phyloP scores from a whole-genome alignment of 345 rosid genomes.

The Linum usitatissimum region DNA sequence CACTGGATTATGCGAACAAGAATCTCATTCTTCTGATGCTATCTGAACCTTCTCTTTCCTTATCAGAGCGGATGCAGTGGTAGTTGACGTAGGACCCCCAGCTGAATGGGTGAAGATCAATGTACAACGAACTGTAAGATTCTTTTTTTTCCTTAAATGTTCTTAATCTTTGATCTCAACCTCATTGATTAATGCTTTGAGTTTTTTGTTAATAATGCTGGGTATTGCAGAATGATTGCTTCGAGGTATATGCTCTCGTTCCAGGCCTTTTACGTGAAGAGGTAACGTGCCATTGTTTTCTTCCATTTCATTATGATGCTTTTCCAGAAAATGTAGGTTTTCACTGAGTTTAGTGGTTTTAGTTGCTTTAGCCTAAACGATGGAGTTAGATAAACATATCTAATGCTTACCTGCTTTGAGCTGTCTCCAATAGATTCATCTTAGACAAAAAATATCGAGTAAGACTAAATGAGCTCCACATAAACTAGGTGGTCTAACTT shows the following conservation, averaged over 20 bases:
- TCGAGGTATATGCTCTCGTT: conserved; percentile 61
- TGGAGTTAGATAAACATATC: not conserved
- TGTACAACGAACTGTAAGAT: conserved; percentile 55
- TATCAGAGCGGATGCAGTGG: conserved; percentile 37
- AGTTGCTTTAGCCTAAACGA: not conserved
- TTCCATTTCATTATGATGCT: no score
- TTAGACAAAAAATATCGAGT: no score
- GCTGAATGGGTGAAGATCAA: conserved; percentile 77
- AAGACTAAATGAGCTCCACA: no score
- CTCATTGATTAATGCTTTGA: not conserved
- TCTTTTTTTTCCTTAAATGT: not conserved
- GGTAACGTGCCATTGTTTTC: conserved; percentile 17
- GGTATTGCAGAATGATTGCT: conserved; percentile 43
- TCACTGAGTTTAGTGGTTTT: not conserved
- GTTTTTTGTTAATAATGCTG: not conserved
- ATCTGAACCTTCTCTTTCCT: not conserved
- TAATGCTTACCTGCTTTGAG: not conserved
- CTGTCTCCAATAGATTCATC: no score
- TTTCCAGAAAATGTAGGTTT: not conserved
- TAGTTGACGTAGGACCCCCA: conserved; percentile 49
- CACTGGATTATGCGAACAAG: not conserved
- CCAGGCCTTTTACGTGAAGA: conserved; percentile 72
- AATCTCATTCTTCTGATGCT: not conserved
- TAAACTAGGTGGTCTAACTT: no score
- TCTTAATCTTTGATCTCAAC: not conserved